Evolutionary conservation across 2,329 filamentous ascomycete genomes (phyloP).

Genomic region (Colletotrichum sp.): DNA sequence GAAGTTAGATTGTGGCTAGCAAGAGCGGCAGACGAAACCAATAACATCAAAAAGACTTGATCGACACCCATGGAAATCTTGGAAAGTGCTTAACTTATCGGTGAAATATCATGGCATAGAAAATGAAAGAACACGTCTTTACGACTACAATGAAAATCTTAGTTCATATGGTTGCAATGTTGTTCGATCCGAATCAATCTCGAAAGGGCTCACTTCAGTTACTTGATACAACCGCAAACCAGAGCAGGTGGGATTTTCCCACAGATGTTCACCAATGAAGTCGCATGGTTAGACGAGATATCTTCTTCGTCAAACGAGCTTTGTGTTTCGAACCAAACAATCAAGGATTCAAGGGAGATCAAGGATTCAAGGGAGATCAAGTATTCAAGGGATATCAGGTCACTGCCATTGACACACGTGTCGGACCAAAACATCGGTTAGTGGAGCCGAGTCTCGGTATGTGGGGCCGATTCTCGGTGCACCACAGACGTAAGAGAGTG

Average conservation of each 20-base stretch:
- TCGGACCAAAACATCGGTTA: not conserved
- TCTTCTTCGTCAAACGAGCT: not conserved
- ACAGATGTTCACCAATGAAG: not conserved
- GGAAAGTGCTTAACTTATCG: not conserved
- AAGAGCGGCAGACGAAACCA: not conserved
- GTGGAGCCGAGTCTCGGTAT: not conserved
- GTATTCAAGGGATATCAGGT: not conserved
- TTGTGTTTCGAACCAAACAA: not conserved
- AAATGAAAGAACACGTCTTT: not conserved
- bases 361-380: not conserved
- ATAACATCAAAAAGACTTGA: not conserved
- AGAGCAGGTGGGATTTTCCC: not conserved
- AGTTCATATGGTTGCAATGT: not conserved
- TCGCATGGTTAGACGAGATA: not conserved
- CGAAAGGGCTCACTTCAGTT: not conserved
- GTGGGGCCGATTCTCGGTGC: not conserved
- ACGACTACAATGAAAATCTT: not conserved
- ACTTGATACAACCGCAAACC: not conserved
- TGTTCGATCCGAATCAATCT: not conserved
- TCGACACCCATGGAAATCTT: not conserved
- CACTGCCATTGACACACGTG: not conserved
- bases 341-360: not conserved
- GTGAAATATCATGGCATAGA: not conserved
- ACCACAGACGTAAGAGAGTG: not conserved
- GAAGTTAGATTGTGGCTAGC: not conserved